These are phyloP conservation scores for Bipolaris cookei DNA, from an alignment of 2,329 filamentous ascomycete species.

Conservation along the genomic window DNA sequence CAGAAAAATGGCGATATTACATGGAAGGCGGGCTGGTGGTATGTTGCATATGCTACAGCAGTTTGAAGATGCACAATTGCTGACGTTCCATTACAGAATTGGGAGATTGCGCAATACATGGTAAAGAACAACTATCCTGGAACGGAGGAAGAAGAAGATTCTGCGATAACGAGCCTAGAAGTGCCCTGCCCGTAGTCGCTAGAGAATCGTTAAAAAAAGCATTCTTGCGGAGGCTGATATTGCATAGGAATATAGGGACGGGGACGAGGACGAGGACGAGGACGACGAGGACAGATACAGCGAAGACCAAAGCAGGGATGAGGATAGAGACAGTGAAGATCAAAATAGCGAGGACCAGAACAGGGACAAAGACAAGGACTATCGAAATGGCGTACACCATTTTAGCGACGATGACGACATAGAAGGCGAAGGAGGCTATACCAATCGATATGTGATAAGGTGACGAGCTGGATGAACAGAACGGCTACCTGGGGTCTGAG, in stretches of 20 bases:
- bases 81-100: slow-evolving; percentile 11
- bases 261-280: slow-evolving; percentile 1
- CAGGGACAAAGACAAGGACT: no score
- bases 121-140: slow-evolving; percentile 22
- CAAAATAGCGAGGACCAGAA: no score
- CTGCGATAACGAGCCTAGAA: slow-evolving; percentile 8
- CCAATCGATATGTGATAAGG: not conserved
- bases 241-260: slow-evolving; percentile 5
- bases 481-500: not conserved
- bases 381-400: no score
- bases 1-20: slow-evolving; percentile 23
- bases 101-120: slow-evolving; percentile 22
- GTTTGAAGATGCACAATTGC: not conserved
- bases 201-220: slow-evolving; percentile 1
- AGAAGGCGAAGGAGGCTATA: not conserved
- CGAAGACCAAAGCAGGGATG: not conserved
- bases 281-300: not conserved
- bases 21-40: slow-evolving; percentile 18
- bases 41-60: not conserved
- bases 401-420: not conserved
- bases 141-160: not conserved
- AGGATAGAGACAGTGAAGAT: not conserved
- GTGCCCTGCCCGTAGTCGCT: slow-evolving; percentile 9
- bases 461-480: slow-evolving; percentile 1
- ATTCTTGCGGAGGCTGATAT: slow-evolving; percentile 8